Conservation (phyloP, 768 basidiomycete genomes). For the Gelatoporia subvermispora region DNA sequence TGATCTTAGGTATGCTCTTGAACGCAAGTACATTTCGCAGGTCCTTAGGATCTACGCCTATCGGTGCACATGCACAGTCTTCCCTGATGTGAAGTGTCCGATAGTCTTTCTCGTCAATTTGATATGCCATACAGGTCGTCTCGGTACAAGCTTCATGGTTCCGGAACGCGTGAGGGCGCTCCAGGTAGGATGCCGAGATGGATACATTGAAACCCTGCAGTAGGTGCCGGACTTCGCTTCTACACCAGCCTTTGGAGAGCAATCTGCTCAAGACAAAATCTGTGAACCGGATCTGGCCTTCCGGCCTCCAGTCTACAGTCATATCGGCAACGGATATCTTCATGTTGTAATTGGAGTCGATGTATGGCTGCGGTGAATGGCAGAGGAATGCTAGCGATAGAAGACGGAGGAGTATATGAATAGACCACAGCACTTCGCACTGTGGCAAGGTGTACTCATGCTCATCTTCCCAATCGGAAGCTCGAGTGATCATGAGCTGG, state of each 20-base stretch:
- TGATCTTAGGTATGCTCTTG: not conserved
- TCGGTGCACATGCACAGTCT: not conserved
- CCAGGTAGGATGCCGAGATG: not conserved
- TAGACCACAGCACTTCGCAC: not conserved
- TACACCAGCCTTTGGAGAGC: slow-evolving; percentile 1
- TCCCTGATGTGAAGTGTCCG: not conserved
- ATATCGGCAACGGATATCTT: not conserved
- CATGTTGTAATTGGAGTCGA: not conserved
- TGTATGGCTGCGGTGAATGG: not conserved
- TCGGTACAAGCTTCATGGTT: not conserved
- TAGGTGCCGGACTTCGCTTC: not conserved
- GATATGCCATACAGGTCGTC: slow-evolving; percentile 1
- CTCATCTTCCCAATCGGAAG: not conserved
- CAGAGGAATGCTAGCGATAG: not conserved
- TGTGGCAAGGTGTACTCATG: not conserved
- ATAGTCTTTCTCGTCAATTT: slow-evolving; percentile 5
- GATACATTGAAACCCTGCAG: not conserved
- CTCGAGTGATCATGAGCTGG: not conserved
- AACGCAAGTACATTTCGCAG: not conserved
- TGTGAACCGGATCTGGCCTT: not conserved
- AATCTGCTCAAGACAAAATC: not conserved
- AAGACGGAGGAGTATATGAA: not conserved
- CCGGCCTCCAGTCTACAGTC: not conserved
- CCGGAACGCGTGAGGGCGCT: not conserved
- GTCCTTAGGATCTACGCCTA: not conserved